Conservation (phyloP, 108 stramenopile genomes). For the Aurantiochytrium sp. region DNA sequence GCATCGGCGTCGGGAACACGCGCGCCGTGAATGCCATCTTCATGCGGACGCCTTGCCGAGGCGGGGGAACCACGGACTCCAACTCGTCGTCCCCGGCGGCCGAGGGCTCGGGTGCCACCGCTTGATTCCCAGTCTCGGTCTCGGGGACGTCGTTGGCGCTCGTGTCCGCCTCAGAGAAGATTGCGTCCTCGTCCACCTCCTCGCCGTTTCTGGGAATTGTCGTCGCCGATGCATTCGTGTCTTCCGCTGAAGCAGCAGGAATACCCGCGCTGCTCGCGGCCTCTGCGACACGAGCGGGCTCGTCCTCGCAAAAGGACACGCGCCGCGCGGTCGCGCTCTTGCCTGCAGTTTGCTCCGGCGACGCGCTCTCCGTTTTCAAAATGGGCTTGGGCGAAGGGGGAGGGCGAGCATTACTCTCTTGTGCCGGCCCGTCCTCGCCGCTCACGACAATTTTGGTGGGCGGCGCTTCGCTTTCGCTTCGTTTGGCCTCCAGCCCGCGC, state of each 20-base stretch:
- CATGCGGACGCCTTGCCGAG: conserved; percentile 35
- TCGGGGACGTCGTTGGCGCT: not conserved
- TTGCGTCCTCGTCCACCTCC: not conserved
- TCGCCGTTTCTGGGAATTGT: too few relatives aligned
- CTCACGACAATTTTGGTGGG: not conserved
- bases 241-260: too few relatives aligned
- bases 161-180: not conserved
- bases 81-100: conserved; percentile 32
- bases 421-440: too few relatives aligned
- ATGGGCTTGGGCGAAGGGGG: too few relatives aligned
- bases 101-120: too few relatives aligned
- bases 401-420: too few relatives aligned
- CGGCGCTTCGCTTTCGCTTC: not conserved
- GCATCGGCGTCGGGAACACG: conserved; percentile 55
- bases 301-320: conserved; percentile 19
- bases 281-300: too few relatives aligned
- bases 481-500: not conserved
- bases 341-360: too few relatives aligned
- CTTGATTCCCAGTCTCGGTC: too few relatives aligned
- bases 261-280: too few relatives aligned
- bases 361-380: not conserved
- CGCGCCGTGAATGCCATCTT: conserved; percentile 47
- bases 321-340: not conserved
- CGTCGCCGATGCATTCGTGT: too few relatives aligned
- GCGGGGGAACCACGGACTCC: conserved; percentile 46